Evolutionary conservation across 352 stramenopile genomes (phyloP).

Genomic region (Lagenidium giganteum): DNA sequence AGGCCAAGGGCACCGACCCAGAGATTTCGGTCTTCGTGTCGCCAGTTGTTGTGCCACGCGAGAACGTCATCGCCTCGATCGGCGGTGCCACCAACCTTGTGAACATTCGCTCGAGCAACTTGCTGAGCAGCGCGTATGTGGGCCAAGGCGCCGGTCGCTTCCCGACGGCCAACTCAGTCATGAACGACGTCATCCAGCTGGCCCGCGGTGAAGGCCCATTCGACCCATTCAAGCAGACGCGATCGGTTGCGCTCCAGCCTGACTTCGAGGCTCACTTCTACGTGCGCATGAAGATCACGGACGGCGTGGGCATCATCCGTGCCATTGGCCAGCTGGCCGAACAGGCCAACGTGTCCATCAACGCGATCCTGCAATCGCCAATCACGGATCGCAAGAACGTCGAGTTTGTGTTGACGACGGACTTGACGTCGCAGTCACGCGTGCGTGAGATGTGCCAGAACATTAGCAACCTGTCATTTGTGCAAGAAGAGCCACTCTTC

Average conservation of each 20-base stretch:
- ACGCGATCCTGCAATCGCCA: constrained; percentile 94
- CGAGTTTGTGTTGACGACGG: constrained; percentile 95
- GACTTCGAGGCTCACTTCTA: constrained; percentile 93
- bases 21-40: constrained; percentile 91
- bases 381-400: constrained; percentile 88
- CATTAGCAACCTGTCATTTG: constrained; percentile 80
- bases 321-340: constrained; percentile 91
- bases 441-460: constrained; percentile 83
- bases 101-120: constrained; percentile 79
- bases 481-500: constrained; percentile 65
- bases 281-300: constrained; percentile 89
- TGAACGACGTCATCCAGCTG: constrained; percentile 92
- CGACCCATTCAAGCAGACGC: constrained; percentile 69
- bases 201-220: constrained; percentile 73
- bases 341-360: constrained; percentile 92
- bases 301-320: constrained; percentile 91
- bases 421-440: constrained; percentile 79
- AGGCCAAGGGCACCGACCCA: constrained; percentile 42
- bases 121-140: constrained; percentile 84
- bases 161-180: constrained; percentile 93
- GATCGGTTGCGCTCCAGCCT: constrained; percentile 55
- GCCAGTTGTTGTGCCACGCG: constrained; percentile 85
- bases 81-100: constrained; percentile 88
- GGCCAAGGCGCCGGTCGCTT: constrained; percentile 91
- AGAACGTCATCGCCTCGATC: constrained; percentile 83